Evolutionary conservation across 371 early-diverging fungal genomes (phyloP), one percentile per base, ranked within the genome.

Genomic region (Circinella minor): DNA sequence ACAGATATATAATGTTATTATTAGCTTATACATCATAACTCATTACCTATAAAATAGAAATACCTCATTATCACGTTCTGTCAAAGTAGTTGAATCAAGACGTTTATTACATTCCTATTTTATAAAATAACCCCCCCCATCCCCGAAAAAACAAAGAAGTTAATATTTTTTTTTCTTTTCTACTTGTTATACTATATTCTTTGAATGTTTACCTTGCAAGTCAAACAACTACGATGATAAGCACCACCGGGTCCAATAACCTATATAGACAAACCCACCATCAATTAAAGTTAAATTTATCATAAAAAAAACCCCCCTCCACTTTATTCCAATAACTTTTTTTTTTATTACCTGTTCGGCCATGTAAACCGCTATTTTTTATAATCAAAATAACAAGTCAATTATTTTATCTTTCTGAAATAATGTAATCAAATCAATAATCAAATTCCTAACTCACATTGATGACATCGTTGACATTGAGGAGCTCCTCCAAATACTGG

Each of bases 41-140:
- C 27, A 27, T 2, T 27, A 0, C 27, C 27, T 27, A 27, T 27
- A 1, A 1, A 27, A 27, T 27, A 27, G 2, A 0, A 1, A 65
- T 78, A 79, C 84, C 70, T 85, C 78, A 13, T 77, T 75, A 5
- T 79, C 74, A 13, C 82, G 76, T 63, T 85, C 85, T 4, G 81
- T 73, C 27, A 85, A 68, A 0, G 74, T 74, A 13, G 80, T 79
- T 7, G 85, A 85, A 62, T 85, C 85, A n/a, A 85, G 66, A 9
- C 80, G 72, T 57, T 85, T 85, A 36, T 81, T 81, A 48, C 85
- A 85, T 76, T 85, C 85, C 81, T 81, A 43, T n/a, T n/a, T n/a
- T n/a, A n/a, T n/a, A n/a, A n/a, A n/a, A n/a, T n/a, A n/a, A n/a
- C n/a, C n/a, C 20, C 6, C 11, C 43, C 11, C 43, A 43, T 39